Conservation (phyloP, 768 basidiomycete genomes). For the Tephrocybe sp. region DNA sequence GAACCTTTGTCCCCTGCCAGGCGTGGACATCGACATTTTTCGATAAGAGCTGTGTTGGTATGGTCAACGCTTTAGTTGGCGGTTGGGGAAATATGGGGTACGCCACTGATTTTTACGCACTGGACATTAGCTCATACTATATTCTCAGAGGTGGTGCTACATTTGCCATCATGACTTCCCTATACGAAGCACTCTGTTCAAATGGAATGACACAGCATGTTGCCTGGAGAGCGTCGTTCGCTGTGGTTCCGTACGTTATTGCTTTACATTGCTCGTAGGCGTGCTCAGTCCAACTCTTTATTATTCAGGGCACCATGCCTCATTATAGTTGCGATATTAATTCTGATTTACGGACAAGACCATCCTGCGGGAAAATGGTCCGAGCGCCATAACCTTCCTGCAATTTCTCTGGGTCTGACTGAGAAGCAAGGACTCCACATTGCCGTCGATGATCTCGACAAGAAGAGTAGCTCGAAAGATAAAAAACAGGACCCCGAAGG, state of each 20-base stretch:
- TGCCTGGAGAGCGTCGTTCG: constrained; percentile 58
- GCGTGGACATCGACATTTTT: constrained; percentile 62
- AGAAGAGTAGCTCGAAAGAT: background rate
- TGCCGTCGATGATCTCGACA: background rate
- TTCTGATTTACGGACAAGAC: constrained; percentile 47
- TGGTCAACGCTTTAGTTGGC: constrained; percentile 51
- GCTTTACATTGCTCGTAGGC: too few species aligned
- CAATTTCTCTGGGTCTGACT: constrained; percentile 21
- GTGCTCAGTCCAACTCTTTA: too few species aligned
- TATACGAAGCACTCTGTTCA: constrained; percentile 37
- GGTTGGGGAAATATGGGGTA: constrained; percentile 52
- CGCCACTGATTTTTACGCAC: too few species aligned
- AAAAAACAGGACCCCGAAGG: background rate
- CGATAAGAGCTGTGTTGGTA: constrained; percentile 41
- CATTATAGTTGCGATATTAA: constrained; percentile 36
- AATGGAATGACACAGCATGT: constrained; percentile 34
- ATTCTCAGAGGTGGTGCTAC: constrained; percentile 41
- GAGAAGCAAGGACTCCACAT: constrained; percentile 8
- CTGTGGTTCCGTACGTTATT: constrained; percentile 41
- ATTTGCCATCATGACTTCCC: constrained; percentile 53
- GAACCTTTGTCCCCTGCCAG: constrained; percentile 58
- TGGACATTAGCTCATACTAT: background rate
- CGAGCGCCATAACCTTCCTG: constrained; percentile 37
- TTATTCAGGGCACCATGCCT: constrained; percentile 40
- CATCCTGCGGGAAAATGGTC: constrained; percentile 54